Base-by-base conservation (phyloP, 1,139 yeast species). In the Kodamaea sp. region DNA sequence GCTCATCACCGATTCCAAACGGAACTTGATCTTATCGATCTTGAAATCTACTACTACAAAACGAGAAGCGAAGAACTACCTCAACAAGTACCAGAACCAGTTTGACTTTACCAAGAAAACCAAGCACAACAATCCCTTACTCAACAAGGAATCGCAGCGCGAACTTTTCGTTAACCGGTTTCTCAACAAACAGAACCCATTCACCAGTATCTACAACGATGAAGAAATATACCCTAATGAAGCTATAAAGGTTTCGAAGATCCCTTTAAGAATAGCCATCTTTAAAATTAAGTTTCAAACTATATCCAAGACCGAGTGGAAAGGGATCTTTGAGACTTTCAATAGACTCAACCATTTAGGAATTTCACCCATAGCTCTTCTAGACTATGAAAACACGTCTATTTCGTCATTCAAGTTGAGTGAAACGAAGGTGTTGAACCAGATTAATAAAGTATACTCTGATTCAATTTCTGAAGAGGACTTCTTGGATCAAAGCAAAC, bases 11-110 rank as follows among this genome's bases (percentile, higher is more conserved):
- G 63, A 59, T 42, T 63, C 70, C 20, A 70, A 69, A 38, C 47
- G 76, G 29, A 79, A 79, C 41, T 58, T 84, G 31, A 79, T 83
- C n/a, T 60, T 83, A 15, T 78, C 88, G 4, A 82, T 84, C 20
- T 61, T 84, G 34, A 80, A 76, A 47, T 79, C 88, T 5, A 82
- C 94, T 5, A 84, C 90, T 9, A 83, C 92, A 1, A 83, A 82
- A 53, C 58, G 94, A 44, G 94, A 84, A 52, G 87, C 88, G 3
- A 68, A 70, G 43, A 79, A 78, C 39, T 84, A 83, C 50, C 57
- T 84, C 31, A 61, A 72, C 25, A 83, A 80, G 55, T 84, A 84
- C 47, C 63, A 70, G 53, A 60, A 67, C 49, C 73, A 63, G 42
- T 63, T 65, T 44, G 63, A 62, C 35, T 57, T 58, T 37, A 45